Evolutionary conservation across 2,329 filamentous ascomycete species (phyloP), one percentile per base, ranked within the genome.

Genomic region (Trichoderma pleuroti): DNA sequence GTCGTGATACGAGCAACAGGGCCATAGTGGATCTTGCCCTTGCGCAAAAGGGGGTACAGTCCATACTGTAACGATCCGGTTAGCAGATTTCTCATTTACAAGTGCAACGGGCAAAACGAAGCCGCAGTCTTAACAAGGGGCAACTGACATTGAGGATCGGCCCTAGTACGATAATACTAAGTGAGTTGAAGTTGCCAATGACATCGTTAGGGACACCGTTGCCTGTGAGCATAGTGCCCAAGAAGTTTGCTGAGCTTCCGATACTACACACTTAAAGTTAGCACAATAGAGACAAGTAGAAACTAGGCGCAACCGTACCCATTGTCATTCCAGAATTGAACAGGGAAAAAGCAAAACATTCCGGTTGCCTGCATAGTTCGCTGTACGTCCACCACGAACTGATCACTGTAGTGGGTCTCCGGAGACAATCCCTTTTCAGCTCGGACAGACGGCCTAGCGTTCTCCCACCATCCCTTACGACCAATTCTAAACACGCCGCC

Each of bases 361-460:
- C 80, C 76, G n/a, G 80, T 80, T 7, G 82, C 82, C 30, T 80
- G 74, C 76, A 80, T 80, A 0, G 82, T 84, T 76, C 90, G 87
- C 68, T 83, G 83, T 16, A 90, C 86, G 74, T 92, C 89, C 75
- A 88, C 87, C 64, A 93, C 90, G 83, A 89, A 90, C 42, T 86
- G 86, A 74, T 91, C 89, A 56, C 88, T 87, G 73, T 46, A 46
- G 42, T 21, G 42, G n/a, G 42, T 46, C n/a, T 46, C 42, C 18
- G 42, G 18, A 9, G 42, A 46, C 18, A 46, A 46, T 46, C 42
- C 42, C 42, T 46, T 46, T 3, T n/a, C 42, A 46, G 42, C 42
- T 46, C 42, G n/a, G n/a, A 46, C 42, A 21, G 42, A 46, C 4
- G 42, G 42, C 42, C n/a, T 46, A 18, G 42, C 42, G 42, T 46